Percentiles rank a stretch among this genome's conserved stretches.
phyloP scores from a whole-genome alignment of 306 rosid genomes.

The Glycyrrhiza uralensis region DNA sequence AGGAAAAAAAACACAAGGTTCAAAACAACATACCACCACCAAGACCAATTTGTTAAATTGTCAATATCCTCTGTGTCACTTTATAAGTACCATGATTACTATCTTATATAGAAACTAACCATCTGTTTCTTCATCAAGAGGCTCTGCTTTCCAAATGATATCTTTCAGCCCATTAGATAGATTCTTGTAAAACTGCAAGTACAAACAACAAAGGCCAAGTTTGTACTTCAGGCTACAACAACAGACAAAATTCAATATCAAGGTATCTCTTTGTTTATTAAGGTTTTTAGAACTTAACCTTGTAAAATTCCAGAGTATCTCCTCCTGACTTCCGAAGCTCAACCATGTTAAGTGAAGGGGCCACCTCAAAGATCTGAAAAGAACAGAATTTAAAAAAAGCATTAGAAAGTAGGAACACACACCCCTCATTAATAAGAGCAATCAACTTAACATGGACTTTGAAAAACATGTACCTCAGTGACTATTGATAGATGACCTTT shows the following conservation, averaged over 20 bases:
- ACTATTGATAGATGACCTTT: constrained; percentile 68
- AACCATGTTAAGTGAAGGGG: constrained; percentile 67
- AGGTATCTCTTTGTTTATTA: not conserved
- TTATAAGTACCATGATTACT: not conserved
- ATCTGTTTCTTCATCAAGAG: constrained; percentile 32
- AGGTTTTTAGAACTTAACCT: constrained; percentile 31
- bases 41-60: not conserved
- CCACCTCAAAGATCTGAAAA: constrained; percentile 70
- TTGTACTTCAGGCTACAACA: not conserved
- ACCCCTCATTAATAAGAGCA: not conserved
- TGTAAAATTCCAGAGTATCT: constrained; percentile 72
- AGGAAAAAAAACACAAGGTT: not conserved
- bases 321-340: constrained; percentile 74
- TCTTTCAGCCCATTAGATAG: constrained; percentile 63
- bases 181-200: constrained; percentile 64
- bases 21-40: not conserved
- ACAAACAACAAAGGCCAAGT: not conserved
- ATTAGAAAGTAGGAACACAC: not conserved
- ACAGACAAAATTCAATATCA: not conserved
- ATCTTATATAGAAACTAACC: constrained; percentile 31
- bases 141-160: constrained; percentile 66
- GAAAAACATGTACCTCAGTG: constrained; percentile 51
- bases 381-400: not conserved
- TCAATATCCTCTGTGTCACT: not conserved
- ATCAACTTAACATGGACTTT: not conserved